A percentile compares a stretch with the other conserved stretches of the same genome.
These are phyloP conservation scores for Prunus persica DNA, from an alignment of 306 rosid species.

Conservation along the genomic window Prunus_persica_NCBIv2 NC_034011.1:23475001-23475500, in stretches of 20 bases:
- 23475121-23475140: constrained; percentile 1
- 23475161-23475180: not conserved
- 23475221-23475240: not conserved
- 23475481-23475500: not conserved
- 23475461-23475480: too few species aligned
- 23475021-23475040: not conserved
- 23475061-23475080: not conserved
- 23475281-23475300: too few species aligned
- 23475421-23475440: too few species aligned
- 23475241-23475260: not conserved
- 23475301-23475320: too few species aligned
- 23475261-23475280: not conserved
- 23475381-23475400: too few species aligned
- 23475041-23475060: not conserved
- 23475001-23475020: not conserved
- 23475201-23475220: not conserved
- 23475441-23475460: not conserved
- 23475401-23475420: too few species aligned
- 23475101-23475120: not conserved
- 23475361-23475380: too few species aligned
- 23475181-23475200: not conserved
- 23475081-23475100: not conserved
- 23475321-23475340: too few species aligned
- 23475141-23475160: not conserved
- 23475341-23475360: too few species aligned